Evolutionary conservation across 495 filamentous ascomycete genomes (phyloP), one percentile per base, ranked within the genome.

Genomic region (Platismatia glauca): DNA sequence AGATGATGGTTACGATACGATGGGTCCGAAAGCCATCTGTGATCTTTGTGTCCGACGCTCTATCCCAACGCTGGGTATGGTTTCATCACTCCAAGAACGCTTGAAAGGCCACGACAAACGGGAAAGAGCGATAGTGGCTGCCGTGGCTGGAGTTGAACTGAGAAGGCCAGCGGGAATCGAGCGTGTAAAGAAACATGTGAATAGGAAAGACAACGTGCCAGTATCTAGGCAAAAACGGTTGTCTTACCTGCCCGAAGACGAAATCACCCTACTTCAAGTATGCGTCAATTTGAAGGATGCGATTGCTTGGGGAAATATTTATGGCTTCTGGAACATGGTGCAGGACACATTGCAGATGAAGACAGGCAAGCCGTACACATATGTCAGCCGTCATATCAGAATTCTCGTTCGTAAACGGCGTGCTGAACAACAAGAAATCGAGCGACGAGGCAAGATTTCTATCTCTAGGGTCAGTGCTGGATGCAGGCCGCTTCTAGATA

Each of bases 401-500:
- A 9, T 33, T 2, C 50, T 53, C 12, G 50, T 33, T 53, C 4
- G 9, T 9, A 53, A 33, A 9, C 50, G 50, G 50, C 29, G 16
- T 33, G 29, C 50, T 20, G 50, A 53, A 33, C 50, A 29, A 20
- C 7, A 33, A 1, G 50, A 53, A n/a, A 53, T 53, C 50, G 50
- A 53, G 50, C 50, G 33, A 33, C 15, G 29, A 2, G 50, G 50
- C 50, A 53, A 33, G 50, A 31, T 53, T 3, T 33, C 50, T 18
- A 33, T 18, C 5, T 33, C 50, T 33, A 33, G 50, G 50, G 27
- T 53, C 16, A 33, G 27, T 53, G 50, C 50, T 33, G 50, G 7
- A 33, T 53, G 50, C 50, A 53, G 50, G 50, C 29, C 27, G 29
- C 50, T 53, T 53, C 50, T 53, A 7, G 50, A 53, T 29, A 53